These are phyloP conservation scores for Scheffersomyces parashehatae DNA, from an alignment of 1,139 yeast species.

Conservation along the genomic window DNA sequence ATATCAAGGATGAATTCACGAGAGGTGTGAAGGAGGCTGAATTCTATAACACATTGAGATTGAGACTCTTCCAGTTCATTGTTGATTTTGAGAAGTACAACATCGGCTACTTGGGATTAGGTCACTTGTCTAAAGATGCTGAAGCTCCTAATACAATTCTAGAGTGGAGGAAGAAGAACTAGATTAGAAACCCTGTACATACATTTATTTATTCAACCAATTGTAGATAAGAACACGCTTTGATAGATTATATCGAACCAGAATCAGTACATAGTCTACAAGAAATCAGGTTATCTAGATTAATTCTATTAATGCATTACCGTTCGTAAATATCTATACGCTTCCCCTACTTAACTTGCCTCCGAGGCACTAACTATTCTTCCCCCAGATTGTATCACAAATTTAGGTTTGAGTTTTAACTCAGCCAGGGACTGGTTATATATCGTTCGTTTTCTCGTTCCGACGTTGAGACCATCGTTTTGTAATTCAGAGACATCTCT, in stretches of 20 bases:
- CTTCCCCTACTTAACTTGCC: no score
- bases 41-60: conserved; percentile 23
- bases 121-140: conserved; percentile 9
- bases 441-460: neutral
- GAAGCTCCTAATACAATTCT: conserved; percentile 21
- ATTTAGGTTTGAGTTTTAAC: neutral
- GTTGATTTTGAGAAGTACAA: conserved; percentile 35
- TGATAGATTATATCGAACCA: no score
- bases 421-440: neutral
- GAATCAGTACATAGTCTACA: no score
- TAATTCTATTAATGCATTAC: neutral
- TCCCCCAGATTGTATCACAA: neutral
- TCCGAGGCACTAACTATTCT: neutral
- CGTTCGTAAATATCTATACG: neutral
- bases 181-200: no score
- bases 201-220: no score
- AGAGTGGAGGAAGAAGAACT: neutral
- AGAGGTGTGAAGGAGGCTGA: conserved; percentile 11
- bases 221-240: no score
- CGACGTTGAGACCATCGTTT: neutral
- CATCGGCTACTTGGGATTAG: conserved; percentile 37
- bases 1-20: conserved; percentile 13
- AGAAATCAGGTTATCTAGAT: no score
- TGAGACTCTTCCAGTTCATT: conserved; percentile 30
- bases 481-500: neutral